Evolutionary conservation across 768 basidiomycete genomes (phyloP).

Genomic region (Boletellus ananas): DNA sequence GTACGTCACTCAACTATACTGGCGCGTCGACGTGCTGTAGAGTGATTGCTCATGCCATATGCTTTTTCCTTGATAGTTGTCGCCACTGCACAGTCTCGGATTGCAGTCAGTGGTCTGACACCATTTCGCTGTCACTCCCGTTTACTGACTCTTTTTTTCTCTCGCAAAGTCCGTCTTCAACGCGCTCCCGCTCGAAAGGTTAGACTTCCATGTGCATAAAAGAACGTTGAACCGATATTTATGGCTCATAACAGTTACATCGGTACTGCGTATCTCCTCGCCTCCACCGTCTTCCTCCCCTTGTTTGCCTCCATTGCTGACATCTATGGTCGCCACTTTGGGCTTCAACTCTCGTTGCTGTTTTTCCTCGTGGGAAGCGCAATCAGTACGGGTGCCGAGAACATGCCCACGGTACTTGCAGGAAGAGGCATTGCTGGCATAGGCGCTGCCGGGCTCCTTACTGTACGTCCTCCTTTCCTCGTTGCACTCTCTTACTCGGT

Average conservation of each 20-base stretch:
- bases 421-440: conserved; percentile 49
- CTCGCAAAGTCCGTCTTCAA: conserved; percentile 27
- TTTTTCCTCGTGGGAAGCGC: conserved; percentile 46
- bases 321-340: conserved; percentile 47
- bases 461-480: conserved; percentile 16
- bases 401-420: conserved; percentile 43
- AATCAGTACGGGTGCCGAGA: conserved; percentile 44
- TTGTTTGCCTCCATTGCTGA: conserved; percentile 49
- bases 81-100: conserved; percentile 49
- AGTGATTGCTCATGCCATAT: not conserved
- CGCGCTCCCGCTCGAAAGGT: conserved; percentile 27
- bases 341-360: conserved; percentile 42
- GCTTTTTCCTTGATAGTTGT: conserved; percentile 33
- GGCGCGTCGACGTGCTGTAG: not conserved
- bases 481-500: not conserved
- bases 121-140: not conserved
- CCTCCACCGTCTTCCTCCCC: conserved; percentile 52
- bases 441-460: conserved; percentile 44
- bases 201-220: not conserved
- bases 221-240: not conserved
- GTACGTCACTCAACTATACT: conserved; percentile 1
- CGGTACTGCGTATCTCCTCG: conserved; percentile 47
- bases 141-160: not conserved
- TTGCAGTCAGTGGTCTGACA: conserved; percentile 36
- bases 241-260: conserved; percentile 35